Conservation (phyloP, 2,329 filamentous ascomycete genomes). For the Penicillium sp. region DNA sequence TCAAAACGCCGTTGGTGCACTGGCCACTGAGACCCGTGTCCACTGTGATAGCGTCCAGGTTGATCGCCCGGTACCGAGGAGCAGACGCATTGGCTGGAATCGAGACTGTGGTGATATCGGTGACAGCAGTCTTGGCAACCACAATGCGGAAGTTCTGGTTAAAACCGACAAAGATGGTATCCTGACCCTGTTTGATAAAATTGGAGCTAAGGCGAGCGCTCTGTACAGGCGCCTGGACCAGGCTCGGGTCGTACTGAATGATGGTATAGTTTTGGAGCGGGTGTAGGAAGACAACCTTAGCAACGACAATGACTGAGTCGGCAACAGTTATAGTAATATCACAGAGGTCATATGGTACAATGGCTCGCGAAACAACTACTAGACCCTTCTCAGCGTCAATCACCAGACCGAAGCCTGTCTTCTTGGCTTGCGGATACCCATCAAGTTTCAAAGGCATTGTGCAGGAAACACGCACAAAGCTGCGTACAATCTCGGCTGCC, state of each 20-base stretch:
- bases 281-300: constrained; percentile 93
- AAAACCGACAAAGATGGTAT: constrained; percentile 97
- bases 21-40: constrained; percentile 89
- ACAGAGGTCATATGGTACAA: constrained; percentile 94
- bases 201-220: constrained; percentile 80
- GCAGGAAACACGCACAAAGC: constrained; percentile 90
- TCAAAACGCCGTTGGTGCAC: constrained; percentile 90
- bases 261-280: constrained; percentile 96
- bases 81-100: constrained; percentile 92
- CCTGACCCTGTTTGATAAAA: constrained; percentile 85
- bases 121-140: constrained; percentile 89
- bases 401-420: constrained; percentile 95
- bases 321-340: constrained; percentile 96
- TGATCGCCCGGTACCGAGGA: constrained; percentile 89
- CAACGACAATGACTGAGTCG: constrained; percentile 91
- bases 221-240: constrained; percentile 92
- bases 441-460: constrained; percentile 95
- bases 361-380: constrained; percentile 88
- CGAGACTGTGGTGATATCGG: constrained; percentile 94
- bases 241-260: constrained; percentile 86
- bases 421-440: constrained; percentile 92
- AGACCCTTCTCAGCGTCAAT: constrained; percentile 95
- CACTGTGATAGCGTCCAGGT: constrained; percentile 94
- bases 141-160: constrained; percentile 94
- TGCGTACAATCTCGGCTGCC: constrained; percentile 89